These are phyloP conservation scores for Rubus idaeus DNA, from an alignment of 306 rosid species.

Conservation along the genomic window DNA sequence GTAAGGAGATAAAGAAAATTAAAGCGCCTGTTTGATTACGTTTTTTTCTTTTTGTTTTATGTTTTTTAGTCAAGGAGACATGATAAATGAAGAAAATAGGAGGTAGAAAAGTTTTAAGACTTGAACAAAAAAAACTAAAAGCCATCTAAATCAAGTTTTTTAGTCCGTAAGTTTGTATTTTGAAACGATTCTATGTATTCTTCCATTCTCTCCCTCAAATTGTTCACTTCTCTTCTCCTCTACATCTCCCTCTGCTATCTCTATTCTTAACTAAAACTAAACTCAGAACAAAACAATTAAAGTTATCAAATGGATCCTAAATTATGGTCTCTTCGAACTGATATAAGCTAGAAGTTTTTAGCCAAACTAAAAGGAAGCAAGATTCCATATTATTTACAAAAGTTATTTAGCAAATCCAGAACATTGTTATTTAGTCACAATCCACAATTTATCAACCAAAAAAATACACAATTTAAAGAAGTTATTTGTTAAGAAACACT, in stretches of 20 bases:
- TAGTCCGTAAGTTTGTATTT: background rate
- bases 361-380: background rate
- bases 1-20: background rate
- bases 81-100: background rate
- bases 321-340: background rate
- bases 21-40: background rate
- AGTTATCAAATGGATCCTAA: background rate
- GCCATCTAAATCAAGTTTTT: background rate
- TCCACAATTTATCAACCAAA: background rate
- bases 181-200: background rate
- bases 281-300: background rate
- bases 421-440: background rate
- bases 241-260: background rate
- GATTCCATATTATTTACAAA: background rate
- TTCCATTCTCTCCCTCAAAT: background rate
- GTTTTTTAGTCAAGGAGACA: background rate
- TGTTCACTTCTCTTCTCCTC: background rate
- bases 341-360: background rate
- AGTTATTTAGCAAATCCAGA: background rate
- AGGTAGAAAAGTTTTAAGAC: background rate
- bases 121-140: background rate
- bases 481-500: background rate
- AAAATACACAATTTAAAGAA: background rate
- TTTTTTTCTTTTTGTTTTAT: background rate
- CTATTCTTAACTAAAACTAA: background rate